These are phyloP conservation scores for Monosporozyma servazzii DNA, from an alignment of 805 yeast genomes.

Conservation along the genomic window DNA sequence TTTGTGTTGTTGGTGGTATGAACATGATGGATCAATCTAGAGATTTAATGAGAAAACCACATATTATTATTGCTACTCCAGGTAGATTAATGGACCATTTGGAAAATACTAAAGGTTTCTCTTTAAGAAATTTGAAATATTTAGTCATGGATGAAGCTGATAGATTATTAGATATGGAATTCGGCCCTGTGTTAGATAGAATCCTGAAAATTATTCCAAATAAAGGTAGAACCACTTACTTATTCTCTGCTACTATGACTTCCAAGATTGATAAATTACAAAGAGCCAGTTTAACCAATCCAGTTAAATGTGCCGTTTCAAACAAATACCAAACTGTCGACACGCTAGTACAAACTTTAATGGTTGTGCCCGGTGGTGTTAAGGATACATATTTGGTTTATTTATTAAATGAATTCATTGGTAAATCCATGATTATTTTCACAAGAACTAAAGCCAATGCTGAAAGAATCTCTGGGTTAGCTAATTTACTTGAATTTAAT, in stretches of 20 bases:
- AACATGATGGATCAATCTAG: constrained; percentile 96
- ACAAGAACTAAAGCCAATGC: constrained; percentile 94
- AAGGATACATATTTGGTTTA: constrained; percentile 83
- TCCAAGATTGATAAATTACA: constrained; percentile 90
- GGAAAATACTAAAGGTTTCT: constrained; percentile 85
- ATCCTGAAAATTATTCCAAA: constrained; percentile 77
- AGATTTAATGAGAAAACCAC: constrained; percentile 89
- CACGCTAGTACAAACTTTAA: constrained; percentile 78
- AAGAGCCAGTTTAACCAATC: constrained; percentile 80
- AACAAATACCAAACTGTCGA: constrained; percentile 88
- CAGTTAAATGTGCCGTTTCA: constrained; percentile 86
- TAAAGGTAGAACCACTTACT: constrained; percentile 67
- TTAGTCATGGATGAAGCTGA: constrained; percentile 97
- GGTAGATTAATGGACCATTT: constrained; percentile 90
- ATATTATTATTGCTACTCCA: constrained; percentile 91
- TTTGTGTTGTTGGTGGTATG: constrained; percentile 95
- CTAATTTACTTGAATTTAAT: constrained; percentile 72
- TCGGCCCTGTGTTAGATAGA: constrained; percentile 87
- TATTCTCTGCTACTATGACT: constrained; percentile 96
- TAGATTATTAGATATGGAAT: constrained; percentile 88
- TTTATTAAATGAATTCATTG: constrained; percentile 69
- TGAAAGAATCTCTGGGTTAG: constrained; percentile 76
- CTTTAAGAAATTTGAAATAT: constrained; percentile 65
- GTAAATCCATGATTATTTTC: constrained; percentile 82
- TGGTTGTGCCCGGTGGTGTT: constrained; percentile 86